phyloP scores from a whole-genome alignment of 2,329 filamentous ascomycete genomes.

The Claviceps capensis region DNA sequence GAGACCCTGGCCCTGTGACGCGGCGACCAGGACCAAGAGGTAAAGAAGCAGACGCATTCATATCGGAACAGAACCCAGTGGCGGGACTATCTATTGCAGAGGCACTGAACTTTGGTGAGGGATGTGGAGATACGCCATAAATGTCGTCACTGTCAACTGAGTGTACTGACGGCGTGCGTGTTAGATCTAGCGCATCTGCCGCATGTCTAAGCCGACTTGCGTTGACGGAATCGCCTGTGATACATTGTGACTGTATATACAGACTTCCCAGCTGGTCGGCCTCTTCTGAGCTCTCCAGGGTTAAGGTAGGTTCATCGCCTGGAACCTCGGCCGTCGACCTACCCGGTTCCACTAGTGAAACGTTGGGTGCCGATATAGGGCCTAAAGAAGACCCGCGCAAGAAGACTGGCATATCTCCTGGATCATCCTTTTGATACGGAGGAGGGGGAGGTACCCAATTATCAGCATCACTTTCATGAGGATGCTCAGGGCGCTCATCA shows the following conservation, averaged over 20 bases:
- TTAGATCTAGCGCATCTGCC: constrained; percentile 15
- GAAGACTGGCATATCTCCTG: constrained; percentile 41
- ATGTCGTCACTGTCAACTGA: constrained; percentile 20
- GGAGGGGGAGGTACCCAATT: constrained; percentile 81
- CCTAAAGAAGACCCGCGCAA: constrained; percentile 34
- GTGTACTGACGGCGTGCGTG: constrained; percentile 17
- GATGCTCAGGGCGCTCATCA: constrained; percentile 57
- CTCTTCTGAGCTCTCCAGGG: neutral
- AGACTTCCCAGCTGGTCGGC: constrained; percentile 3
- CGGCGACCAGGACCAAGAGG: neutral
- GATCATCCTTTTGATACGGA: constrained; percentile 57
- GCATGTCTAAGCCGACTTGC: neutral
- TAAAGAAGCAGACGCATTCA: neutral
- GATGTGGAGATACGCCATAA: constrained; percentile 34
- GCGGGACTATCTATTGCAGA: neutral
- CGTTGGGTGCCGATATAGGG: constrained; percentile 16
- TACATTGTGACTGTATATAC: constrained; percentile 16
- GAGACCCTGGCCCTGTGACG: neutral
- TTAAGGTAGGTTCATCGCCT: neutral
- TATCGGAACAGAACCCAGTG: neutral
- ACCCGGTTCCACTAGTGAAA: constrained; percentile 12
- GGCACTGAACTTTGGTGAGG: constrained; percentile 20
- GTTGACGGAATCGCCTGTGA: constrained; percentile 8
- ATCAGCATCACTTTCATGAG: constrained; percentile 77
- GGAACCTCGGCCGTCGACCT: neutral